Percentiles rank a stretch among this genome's conserved stretches.
These are phyloP conservation scores for Chrysanthemum lavandulifolium DNA, from an alignment of 129 eudicot genomes.

Conservation along the genomic window DNA sequence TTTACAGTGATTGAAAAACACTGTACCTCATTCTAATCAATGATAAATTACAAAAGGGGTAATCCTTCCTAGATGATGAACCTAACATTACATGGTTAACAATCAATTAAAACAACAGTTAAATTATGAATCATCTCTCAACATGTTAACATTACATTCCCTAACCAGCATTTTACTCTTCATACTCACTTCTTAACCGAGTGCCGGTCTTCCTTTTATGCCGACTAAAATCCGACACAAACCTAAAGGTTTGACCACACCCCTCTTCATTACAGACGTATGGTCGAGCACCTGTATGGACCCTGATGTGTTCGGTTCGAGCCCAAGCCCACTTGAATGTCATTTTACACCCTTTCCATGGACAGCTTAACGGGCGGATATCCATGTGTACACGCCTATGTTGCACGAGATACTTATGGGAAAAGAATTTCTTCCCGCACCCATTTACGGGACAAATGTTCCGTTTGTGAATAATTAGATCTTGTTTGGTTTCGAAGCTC, in stretches of 20 bases:
- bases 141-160: slow-evolving; percentile 42
- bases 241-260: slow-evolving; percentile 94
- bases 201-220: slow-evolving; percentile 95
- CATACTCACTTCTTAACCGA: slow-evolving; percentile 58
- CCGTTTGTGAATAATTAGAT: slow-evolving; percentile 57
- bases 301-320: slow-evolving; percentile 88
- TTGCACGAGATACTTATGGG: slow-evolving; percentile 92
- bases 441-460: slow-evolving; percentile 84
- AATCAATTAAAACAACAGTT: slow-evolving; percentile 36
- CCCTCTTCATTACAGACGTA: slow-evolving; percentile 68
- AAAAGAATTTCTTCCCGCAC: slow-evolving; percentile 91
- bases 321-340: slow-evolving; percentile 99
- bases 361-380: slow-evolving; percentile 88
- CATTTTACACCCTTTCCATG: slow-evolving; percentile 98
- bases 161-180: slow-evolving; percentile 20
- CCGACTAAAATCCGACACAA: slow-evolving; percentile 97
- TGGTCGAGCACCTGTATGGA: slow-evolving; percentile 94
- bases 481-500: slow-evolving; percentile 79
- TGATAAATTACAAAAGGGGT: slow-evolving; percentile 27
- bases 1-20: slow-evolving; percentile 28
- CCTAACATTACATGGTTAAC: slow-evolving; percentile 42
- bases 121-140: slow-evolving; percentile 24
- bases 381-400: slow-evolving; percentile 95
- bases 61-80: slow-evolving; percentile 24
- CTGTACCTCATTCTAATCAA: slow-evolving; percentile 29